Evolutionary conservation across 257 asterid species (phyloP).

Genomic region (Coffea canephora): DNA sequence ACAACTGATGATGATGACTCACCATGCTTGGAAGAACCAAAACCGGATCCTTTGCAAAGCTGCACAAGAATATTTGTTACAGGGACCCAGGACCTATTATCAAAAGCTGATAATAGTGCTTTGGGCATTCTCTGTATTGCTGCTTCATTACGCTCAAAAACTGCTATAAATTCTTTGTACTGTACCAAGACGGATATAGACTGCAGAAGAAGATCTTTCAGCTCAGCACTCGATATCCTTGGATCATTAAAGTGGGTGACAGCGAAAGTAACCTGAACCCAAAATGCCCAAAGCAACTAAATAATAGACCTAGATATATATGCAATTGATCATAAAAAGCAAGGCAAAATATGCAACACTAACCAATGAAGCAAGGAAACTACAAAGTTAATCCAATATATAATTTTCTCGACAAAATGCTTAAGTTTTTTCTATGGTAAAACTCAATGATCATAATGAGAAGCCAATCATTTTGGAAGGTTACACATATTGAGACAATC

Average conservation of each 20-base stretch:
- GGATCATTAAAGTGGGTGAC: slow-evolving; percentile 90
- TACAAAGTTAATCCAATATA: not conserved
- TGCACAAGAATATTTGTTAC: slow-evolving; percentile 80
- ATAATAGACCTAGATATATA: not conserved
- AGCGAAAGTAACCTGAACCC: slow-evolving; percentile 69
- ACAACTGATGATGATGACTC: slow-evolving; percentile 67
- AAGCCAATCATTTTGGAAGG: not conserved
- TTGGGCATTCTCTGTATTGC: slow-evolving; percentile 71
- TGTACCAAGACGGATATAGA: slow-evolving; percentile 86
- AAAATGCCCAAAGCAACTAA: slow-evolving; percentile 1
- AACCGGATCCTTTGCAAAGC: slow-evolving; percentile 81
- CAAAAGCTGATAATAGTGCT: slow-evolving; percentile 82
- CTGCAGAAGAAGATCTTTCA: slow-evolving; percentile 93
- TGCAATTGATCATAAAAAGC: not conserved
- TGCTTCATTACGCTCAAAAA: slow-evolving; percentile 84
- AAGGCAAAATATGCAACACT: not conserved
- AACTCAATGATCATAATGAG: no score
- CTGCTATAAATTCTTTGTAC: slow-evolving; percentile 75
- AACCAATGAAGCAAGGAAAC: not conserved
- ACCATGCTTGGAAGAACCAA: slow-evolving; percentile 72
- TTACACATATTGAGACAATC: not conserved
- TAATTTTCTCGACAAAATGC: not conserved
- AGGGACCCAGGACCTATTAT: slow-evolving; percentile 92
- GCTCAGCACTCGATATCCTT: slow-evolving; percentile 85
- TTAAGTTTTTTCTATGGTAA: not conserved